These are phyloP conservation scores for Camellia sinensis DNA, from an alignment of 148 eudicot species.

Conservation along the genomic window DNA sequence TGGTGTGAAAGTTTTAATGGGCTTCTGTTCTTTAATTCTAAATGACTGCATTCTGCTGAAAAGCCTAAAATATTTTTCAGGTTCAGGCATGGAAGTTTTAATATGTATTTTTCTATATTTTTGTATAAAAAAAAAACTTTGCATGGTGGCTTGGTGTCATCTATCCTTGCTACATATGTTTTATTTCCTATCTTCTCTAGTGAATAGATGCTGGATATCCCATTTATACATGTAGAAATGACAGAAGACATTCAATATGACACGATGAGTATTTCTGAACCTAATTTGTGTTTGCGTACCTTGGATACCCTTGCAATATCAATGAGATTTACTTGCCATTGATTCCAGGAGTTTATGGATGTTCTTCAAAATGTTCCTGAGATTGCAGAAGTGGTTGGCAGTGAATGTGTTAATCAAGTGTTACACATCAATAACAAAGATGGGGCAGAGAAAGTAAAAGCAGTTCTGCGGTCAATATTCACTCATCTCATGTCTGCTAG, in stretches of 20 bases:
- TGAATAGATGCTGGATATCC: not conserved
- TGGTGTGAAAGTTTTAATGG: not conserved
- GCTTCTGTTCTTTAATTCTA: not conserved
- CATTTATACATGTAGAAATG: not conserved
- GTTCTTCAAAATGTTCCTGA: slow-evolving; percentile 75
- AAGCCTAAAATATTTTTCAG: no score
- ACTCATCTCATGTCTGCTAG: slow-evolving; percentile 79
- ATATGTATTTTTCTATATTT: no score
- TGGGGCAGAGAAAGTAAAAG: slow-evolving; percentile 51
- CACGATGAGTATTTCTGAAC: not conserved
- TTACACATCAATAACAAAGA: slow-evolving; percentile 34
- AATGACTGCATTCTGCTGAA: not conserved
- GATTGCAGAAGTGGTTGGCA: slow-evolving; percentile 69
- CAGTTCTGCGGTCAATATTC: slow-evolving; percentile 51
- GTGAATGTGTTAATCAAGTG: slow-evolving; percentile 43
- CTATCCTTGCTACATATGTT: not conserved
- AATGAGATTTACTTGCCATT: not conserved
- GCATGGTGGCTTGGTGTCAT: not conserved
- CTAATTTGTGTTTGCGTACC: no score
- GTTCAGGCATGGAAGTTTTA: no score
- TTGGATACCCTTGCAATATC: not conserved
- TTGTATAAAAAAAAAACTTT: not conserved
- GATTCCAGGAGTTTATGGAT: slow-evolving; percentile 61
- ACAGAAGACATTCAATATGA: not conserved
- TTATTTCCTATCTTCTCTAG: not conserved